phyloP scores from a whole-genome alignment of 2,329 filamentous ascomycete genomes.

The Saccharata proteae region DNA sequence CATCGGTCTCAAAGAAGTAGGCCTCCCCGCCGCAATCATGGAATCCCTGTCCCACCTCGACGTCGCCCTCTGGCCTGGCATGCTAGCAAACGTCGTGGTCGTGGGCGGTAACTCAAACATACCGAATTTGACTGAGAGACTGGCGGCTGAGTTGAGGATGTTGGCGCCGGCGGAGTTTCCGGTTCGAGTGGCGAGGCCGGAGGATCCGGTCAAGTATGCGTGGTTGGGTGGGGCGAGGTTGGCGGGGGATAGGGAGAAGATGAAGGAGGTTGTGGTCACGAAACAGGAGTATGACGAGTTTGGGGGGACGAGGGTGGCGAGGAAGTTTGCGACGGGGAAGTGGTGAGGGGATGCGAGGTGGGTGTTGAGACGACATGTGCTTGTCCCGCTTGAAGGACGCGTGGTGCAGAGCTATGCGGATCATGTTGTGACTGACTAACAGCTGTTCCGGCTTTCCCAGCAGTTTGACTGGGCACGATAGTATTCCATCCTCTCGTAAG shows the following conservation, averaged over 20 bases:
- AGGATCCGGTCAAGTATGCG: constrained; percentile 69
- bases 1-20: constrained; percentile 72
- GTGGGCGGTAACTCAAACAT: constrained; percentile 78
- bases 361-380: too few relatives aligned
- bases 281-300: constrained; percentile 84
- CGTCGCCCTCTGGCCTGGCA: constrained; percentile 67
- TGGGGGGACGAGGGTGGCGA: constrained; percentile 59
- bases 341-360: constrained; percentile 5
- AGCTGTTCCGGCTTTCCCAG: too few relatives aligned
- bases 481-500: too few relatives aligned
- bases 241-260: constrained; percentile 51
- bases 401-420: too few relatives aligned
- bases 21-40: constrained; percentile 70
- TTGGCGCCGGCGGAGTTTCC: constrained; percentile 23
- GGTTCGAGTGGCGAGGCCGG: constrained; percentile 34
- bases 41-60: constrained; percentile 66
- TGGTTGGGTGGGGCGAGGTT: constrained; percentile 79
- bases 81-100: constrained; percentile 77
- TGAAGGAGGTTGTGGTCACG: constrained; percentile 62
- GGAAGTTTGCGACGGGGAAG: constrained; percentile 46
- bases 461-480: too few relatives aligned
- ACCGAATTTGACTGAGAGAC: constrained; percentile 65
- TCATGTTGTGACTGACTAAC: too few relatives aligned
- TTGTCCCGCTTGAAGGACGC: too few relatives aligned
- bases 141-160: constrained; percentile 59